These are phyloP conservation scores for Talaromyces proteolyticus DNA, from an alignment of 495 filamentous ascomycete species.

Conservation along the genomic window DNA sequence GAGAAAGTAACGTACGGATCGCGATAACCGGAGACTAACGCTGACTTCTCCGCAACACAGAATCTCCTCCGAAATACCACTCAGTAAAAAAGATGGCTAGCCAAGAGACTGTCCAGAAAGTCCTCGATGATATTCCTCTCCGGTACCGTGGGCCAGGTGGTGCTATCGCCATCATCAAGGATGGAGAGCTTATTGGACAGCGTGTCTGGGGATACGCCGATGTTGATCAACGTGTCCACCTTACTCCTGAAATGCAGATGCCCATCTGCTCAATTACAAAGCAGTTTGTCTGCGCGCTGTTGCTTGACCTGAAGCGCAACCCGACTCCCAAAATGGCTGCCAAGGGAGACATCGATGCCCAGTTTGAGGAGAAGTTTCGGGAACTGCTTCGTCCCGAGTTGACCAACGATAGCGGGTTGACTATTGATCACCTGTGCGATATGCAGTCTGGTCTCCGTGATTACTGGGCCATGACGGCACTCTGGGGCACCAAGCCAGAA, in stretches of 20 bases:
- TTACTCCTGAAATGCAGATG: slow-evolving; percentile 17
- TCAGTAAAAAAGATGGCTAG: too few relatives aligned
- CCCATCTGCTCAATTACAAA: slow-evolving; percentile 33
- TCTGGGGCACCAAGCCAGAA: slow-evolving; percentile 25
- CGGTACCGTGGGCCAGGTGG: slow-evolving; percentile 21
- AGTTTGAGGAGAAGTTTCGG: slow-evolving; percentile 13
- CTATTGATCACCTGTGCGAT: slow-evolving; percentile 18
- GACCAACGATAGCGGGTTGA: slow-evolving; percentile 10
- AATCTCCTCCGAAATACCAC: too few relatives aligned
- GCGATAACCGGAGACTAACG: too few relatives aligned
- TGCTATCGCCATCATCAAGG: slow-evolving; percentile 20
- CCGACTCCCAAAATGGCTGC: slow-evolving; percentile 13
- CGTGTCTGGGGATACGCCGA: slow-evolving; percentile 28
- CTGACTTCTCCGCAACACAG: too few relatives aligned
- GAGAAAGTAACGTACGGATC: too few relatives aligned
- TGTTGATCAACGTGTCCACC: slow-evolving; percentile 15
- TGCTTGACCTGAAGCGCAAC: slow-evolving; percentile 21
- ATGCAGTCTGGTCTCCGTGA: slow-evolving; percentile 30
- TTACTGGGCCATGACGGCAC: slow-evolving; percentile 29
- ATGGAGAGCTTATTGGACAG: slow-evolving; percentile 20
- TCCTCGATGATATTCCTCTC: not conserved
- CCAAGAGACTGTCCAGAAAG: too few relatives aligned
- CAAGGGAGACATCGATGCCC: slow-evolving; percentile 13
- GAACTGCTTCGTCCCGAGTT: slow-evolving; percentile 16
- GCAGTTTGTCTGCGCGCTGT: slow-evolving; percentile 23